Conservation (phyloP, 176 grass and related monocot genomes). For the Phoenix roebelenii region DNA sequence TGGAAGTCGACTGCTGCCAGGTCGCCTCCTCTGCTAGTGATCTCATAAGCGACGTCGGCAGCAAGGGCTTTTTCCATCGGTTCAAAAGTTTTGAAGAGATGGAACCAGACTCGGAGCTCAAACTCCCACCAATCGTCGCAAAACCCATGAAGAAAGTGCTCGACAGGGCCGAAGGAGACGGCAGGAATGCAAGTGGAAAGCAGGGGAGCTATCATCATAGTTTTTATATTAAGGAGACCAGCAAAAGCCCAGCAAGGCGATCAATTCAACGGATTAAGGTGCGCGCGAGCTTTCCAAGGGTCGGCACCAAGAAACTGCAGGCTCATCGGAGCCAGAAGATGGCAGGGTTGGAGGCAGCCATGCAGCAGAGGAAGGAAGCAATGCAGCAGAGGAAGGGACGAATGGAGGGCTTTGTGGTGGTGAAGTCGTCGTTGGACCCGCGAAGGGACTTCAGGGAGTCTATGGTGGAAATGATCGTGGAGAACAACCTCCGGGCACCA, state of each 20-base stretch:
- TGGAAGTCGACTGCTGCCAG: too few relatives aligned
- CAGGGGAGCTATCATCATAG: too few relatives aligned
- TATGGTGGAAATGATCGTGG: conserved; percentile 68
- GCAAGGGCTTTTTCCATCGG: too few relatives aligned
- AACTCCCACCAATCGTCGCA: conserved; percentile 15
- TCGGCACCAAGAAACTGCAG: too few relatives aligned
- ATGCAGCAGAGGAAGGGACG: conserved; percentile 37
- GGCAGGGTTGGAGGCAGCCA: conserved; percentile 4
- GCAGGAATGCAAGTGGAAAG: not conserved
- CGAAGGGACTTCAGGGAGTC: conserved; percentile 66
- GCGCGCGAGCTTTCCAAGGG: not conserved
- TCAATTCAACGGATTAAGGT: not conserved
- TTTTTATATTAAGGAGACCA: too few relatives aligned
- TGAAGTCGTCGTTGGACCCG: conserved; percentile 56
- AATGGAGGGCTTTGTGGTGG: conserved; percentile 52
- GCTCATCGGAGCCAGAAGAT: too few relatives aligned
- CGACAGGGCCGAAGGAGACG: not conserved
- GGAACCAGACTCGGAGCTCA: conserved; percentile 29
- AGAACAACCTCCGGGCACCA: conserved; percentile 31
- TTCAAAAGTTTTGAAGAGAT: conserved; percentile 15
- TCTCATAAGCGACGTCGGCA: too few relatives aligned
- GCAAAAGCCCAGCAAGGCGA: too few relatives aligned
- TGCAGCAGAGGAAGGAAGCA: conserved; percentile 44
- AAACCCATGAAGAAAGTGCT: not conserved
- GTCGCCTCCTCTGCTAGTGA: too few relatives aligned